Conservation (phyloP, 768 basidiomycete species). For the Tylopilus vinaceipallidus region DNA sequence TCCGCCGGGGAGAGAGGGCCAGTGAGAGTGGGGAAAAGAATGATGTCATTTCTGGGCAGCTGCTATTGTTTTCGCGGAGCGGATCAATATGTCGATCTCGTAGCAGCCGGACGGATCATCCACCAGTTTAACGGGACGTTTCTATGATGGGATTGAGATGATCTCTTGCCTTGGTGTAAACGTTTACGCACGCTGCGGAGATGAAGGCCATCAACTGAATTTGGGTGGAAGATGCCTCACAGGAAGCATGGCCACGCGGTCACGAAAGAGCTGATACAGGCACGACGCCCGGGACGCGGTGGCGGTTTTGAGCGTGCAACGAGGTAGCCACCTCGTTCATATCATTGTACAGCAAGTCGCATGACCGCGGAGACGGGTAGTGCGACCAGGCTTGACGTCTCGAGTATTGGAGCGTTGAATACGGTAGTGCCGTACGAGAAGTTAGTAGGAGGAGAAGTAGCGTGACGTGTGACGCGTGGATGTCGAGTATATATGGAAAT, state of each 20-base stretch:
- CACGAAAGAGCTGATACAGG: not conserved
- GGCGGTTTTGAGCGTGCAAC: not conserved
- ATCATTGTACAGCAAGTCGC: conserved; percentile 10
- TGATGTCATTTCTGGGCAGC: conserved; percentile 10
- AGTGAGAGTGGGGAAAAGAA: not conserved
- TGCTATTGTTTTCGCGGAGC: conserved; percentile 3
- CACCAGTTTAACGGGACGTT: not conserved
- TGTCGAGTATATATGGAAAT: conserved; percentile 34
- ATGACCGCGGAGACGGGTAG: conserved; percentile 3
- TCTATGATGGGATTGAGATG: not conserved
- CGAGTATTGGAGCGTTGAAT: too few relatives aligned
- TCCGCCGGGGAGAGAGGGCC: not conserved
- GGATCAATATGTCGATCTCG: not conserved
- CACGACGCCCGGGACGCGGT: not conserved
- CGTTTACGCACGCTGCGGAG: conserved; percentile 5
- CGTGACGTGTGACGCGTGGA: conserved; percentile 20
- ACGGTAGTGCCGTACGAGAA: too few relatives aligned
- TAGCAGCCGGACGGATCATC: conserved; percentile 17
- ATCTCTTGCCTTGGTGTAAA: not conserved
- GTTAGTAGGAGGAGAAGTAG: too few relatives aligned
- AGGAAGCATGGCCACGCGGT: not conserved
- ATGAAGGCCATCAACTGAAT: conserved; percentile 14
- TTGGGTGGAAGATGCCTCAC: not conserved
- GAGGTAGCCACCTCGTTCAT: not conserved
- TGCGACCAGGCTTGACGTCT: not conserved